Percentiles rank a stretch among this genome's conserved stretches.
Evolutionary conservation across 495 filamentous ascomycete genomes (phyloP).

Genomic region (Podospora australis): DNA sequence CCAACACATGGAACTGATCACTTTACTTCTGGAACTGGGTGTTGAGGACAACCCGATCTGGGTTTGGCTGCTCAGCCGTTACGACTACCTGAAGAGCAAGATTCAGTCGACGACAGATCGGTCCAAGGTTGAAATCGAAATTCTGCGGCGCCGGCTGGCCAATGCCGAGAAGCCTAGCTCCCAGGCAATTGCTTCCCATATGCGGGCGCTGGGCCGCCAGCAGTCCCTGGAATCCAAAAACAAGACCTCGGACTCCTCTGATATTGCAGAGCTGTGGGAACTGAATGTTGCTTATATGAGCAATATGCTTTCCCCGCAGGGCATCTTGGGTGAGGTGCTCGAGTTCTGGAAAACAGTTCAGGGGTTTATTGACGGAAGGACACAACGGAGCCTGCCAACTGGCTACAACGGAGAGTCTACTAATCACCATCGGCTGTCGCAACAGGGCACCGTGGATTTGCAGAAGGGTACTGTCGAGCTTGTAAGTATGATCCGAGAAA

Average conservation of each 20-base stretch:
- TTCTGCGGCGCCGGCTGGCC: conserved; percentile 72
- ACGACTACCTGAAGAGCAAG: conserved; percentile 79
- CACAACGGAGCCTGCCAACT: conserved; percentile 70
- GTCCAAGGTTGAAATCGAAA: conserved; percentile 84
- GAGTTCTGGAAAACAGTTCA: conserved; percentile 92
- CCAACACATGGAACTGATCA: conserved; percentile 83
- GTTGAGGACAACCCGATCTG: conserved; percentile 94
- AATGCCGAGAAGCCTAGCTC: conserved; percentile 62
- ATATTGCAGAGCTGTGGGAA: conserved; percentile 86
- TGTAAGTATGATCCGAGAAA: conserved; percentile 72
- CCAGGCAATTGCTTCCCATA: conserved; percentile 61
- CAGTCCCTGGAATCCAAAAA: conserved; percentile 50
- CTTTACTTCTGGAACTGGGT: conserved; percentile 80
- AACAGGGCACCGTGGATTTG: conserved; percentile 61
- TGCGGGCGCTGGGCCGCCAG: conserved; percentile 63
- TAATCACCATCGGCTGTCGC: conserved; percentile 75
- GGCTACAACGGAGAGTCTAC: conserved; percentile 80
- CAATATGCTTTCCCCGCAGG: conserved; percentile 63
- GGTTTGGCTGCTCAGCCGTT: conserved; percentile 85
- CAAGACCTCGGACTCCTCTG: conserved; percentile 59
- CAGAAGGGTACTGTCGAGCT: conserved; percentile 75
- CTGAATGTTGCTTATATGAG: conserved; percentile 66
- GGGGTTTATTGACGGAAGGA: conserved; percentile 81
- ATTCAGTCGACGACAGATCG: conserved; percentile 73
- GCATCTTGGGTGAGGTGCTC: conserved; percentile 79